These are phyloP conservation scores for Quercus rubra DNA, from an alignment of 306 rosid genomes.

Conservation along the genomic window DNA sequence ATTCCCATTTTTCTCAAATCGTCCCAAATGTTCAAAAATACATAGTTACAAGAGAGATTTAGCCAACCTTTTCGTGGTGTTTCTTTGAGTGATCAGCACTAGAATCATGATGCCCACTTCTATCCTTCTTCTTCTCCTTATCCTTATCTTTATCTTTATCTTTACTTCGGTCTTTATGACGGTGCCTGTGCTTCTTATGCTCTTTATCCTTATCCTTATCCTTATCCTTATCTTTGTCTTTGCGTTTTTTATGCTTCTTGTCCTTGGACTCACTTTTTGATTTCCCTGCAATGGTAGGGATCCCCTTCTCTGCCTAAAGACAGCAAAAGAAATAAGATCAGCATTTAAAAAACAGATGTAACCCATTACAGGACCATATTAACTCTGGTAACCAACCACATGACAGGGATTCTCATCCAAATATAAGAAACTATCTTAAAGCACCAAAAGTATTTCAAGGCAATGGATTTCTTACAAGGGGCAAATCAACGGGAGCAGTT, in stretches of 20 bases:
- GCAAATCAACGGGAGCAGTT: constrained; percentile 73
- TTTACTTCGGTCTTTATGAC: constrained; percentile 78
- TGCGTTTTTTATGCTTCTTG: constrained; percentile 87
- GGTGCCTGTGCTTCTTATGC: constrained; percentile 91
- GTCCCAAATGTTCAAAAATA: constrained; percentile 8
- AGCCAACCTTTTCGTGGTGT: constrained; percentile 87
- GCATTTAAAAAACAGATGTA: not conserved
- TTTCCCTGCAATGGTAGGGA: constrained; percentile 72
- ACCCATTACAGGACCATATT: not conserved
- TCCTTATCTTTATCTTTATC: constrained; percentile 93
- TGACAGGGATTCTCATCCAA: constrained; percentile 6
- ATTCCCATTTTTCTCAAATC: not conserved
- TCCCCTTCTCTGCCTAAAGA: constrained; percentile 85
- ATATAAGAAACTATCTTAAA: constrained; percentile 8
- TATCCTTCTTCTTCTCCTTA: constrained; percentile 92
- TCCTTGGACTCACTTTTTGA: constrained; percentile 82
- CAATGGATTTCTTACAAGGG: constrained; percentile 57
- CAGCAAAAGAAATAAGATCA: not conserved
- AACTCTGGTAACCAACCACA: constrained; percentile 2
- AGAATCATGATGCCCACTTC: constrained; percentile 78
- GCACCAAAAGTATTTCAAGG: constrained; percentile 8
- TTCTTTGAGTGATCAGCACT: constrained; percentile 84
- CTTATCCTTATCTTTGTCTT: constrained; percentile 78
- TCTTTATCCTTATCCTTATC: constrained; percentile 90
- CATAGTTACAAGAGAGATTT: constrained; percentile 20